These are phyloP conservation scores for Anisodus tanguticus DNA, from an alignment of 257 asterid genomes.

Conservation along the genomic window DNA sequence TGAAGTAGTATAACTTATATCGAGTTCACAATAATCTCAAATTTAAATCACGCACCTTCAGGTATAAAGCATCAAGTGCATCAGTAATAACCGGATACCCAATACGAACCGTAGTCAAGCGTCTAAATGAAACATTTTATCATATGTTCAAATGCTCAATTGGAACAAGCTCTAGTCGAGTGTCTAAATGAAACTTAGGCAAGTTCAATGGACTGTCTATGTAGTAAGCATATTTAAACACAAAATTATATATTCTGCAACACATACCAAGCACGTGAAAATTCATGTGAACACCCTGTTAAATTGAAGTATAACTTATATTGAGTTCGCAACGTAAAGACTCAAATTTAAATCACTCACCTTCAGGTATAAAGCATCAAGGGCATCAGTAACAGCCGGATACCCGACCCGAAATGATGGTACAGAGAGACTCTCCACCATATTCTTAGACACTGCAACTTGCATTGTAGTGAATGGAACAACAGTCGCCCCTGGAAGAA, in stretches of 20 bases:
- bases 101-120: no score
- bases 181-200: no score
- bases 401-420: conserved; percentile 53
- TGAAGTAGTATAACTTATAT: background rate
- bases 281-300: no score
- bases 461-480: conserved; percentile 87
- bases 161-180: no score
- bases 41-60: conserved; percentile 51
- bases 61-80: conserved; percentile 69
- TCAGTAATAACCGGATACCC: conserved; percentile 25
- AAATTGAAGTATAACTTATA: background rate
- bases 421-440: conserved; percentile 71
- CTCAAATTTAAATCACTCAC: conserved; percentile 37
- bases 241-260: no score
- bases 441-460: conserved; percentile 77
- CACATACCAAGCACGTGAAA: no score
- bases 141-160: no score
- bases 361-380: conserved; percentile 79
- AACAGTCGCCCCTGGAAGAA: conserved; percentile 62
- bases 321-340: background rate
- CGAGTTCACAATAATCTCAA: background rate
- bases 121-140: no score
- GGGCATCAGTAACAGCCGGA: conserved; percentile 46
- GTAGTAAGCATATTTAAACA: no score
- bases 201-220: no score